Evolutionary conservation across 495 filamentous ascomycete genomes (phyloP), one percentile per base, ranked within the genome.

Genomic region (Penicillium lagena): DNA sequence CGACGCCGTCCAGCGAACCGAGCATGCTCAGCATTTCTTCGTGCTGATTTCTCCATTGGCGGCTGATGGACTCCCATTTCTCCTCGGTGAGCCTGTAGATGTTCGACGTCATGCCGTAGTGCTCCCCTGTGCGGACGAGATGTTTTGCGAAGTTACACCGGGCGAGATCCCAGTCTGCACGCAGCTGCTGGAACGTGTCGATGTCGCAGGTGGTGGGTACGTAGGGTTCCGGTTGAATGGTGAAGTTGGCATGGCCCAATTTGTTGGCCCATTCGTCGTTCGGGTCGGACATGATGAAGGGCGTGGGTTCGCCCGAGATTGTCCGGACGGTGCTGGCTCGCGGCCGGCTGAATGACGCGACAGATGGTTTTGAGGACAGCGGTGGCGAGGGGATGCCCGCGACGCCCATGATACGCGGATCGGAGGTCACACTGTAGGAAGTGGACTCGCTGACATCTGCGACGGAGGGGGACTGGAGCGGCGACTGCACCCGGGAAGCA

Each of bases 201-300:
- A 85, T 50, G 42, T 81, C 74, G 47, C 68, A 79, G 0, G 52
- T 53, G 28, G 83, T 74, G 0, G 88, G 86, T 9, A 74, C 52
- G 53, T 96, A 95, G 0, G 90, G 90, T 55, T 81, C 82, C 2
- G 90, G 90, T 12, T 81, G 69, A 49, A 96, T 93, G 54, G 78
- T 90, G 66, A 90, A 96, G 58, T 96, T 95, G 36, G 90, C 89
- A 58, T 96, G 90, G 11, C 90, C 90, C 4, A 96, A 79, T 45
- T 80, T 81, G 52, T 80, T 76, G 7, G 88, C 81, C 90, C 90
- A 95, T 45, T 80, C 75, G 60, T 96, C 90, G 15, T 79, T 72
- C 9, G 78, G 75, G 39, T 86, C 79, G 7, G 78, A 73, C 0
- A 87, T 67, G 12, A 76, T 60, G 48, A 85, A 77, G 2, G 78